Evolutionary conservation across 2,329 filamentous ascomycete genomes (phyloP).

Genomic region (Penicillium sp.): DNA sequence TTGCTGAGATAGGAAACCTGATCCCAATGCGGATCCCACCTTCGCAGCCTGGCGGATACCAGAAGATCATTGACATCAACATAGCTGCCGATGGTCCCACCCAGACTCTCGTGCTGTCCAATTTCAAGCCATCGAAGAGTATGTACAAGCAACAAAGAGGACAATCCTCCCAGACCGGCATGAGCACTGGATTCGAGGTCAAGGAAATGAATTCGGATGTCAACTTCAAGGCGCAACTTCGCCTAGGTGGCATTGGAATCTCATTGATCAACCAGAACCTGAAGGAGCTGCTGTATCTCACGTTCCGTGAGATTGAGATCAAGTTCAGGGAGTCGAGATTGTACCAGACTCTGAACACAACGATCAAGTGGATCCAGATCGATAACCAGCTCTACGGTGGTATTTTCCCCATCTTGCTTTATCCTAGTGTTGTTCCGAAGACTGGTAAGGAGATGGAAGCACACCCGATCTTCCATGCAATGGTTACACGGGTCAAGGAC

Average conservation of each 20-base stretch:
- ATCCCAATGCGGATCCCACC: conserved; percentile 82
- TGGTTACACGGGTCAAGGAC: conserved; percentile 90
- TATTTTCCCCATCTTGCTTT: conserved; percentile 93
- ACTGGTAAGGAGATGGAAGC: conserved; percentile 92
- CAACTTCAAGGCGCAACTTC: conserved; percentile 80
- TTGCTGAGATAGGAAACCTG: conserved; percentile 91
- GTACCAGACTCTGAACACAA: conserved; percentile 82
- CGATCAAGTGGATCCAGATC: conserved; percentile 97
- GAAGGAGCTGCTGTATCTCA: conserved; percentile 86
- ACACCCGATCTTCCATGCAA: conserved; percentile 85
- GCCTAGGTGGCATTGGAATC: conserved; percentile 80
- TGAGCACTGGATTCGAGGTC: conserved; percentile 73
- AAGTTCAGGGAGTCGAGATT: conserved; percentile 87
- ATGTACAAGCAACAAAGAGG: conserved; percentile 63
- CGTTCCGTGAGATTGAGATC: conserved; percentile 79
- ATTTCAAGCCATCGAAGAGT: conserved; percentile 86
- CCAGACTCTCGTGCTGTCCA: conserved; percentile 85
- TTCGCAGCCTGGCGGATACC: conserved; percentile 51
- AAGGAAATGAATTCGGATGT: conserved; percentile 82
- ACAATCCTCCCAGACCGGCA: conserved; percentile 50
- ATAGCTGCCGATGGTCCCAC: conserved; percentile 92
- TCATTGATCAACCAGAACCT: conserved; percentile 88
- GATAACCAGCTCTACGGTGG: conserved; percentile 98
- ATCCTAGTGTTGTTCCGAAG: conserved; percentile 95
- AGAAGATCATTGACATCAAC: conserved; percentile 92